Base-by-base conservation (phyloP, 1,284 basidiomycete species). In the Irpex sp. region DNA sequence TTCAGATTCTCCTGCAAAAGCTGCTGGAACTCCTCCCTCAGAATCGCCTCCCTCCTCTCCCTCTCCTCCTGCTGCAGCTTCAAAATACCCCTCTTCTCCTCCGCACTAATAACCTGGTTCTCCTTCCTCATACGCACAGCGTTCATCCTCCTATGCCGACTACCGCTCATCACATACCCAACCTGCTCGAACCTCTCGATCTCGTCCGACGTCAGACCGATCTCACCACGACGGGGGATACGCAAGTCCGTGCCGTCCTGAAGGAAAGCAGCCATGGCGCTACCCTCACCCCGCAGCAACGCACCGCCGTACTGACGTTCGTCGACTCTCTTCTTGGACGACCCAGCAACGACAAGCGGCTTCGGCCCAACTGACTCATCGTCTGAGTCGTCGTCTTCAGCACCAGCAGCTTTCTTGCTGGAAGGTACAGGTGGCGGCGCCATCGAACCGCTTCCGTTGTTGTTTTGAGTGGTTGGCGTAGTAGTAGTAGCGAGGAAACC, bases 121-220 rank as follows among this genome's bases (percentile, higher is more conserved):
- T 99, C 97, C 83, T 98, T 97, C 71, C 97, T 82, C 86, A 98
- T 92, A 65, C 97, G 91, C 47, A 99, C 97, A 0, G 96, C 97
- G 70, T 97, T 98, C 96, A 98, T 98, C 73, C 93, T 84, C 67
- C 89, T 83, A 75, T 99, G 96, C 62, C 97, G 82, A 72, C 89
- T 93, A 52, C 97, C 97, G 71, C 92, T 95, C 97, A 99, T 99
- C 62, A 99, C 97, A 76, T 97, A 99, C n/a, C 97, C 97, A 15
- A 91, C 91, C 47, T 80, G 72, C 79, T 99, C 97, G 77, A 85
- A 98, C 70, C 83, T 76, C 19, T 91, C 93, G 70, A 99, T 99
- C 74, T 94, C 86, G 26, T 89, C 87, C 6, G 92, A 87, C 13
- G 91, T 89, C 65, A 99, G 79, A 57, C 97, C 97, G 70, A 99